These are phyloP conservation scores for Aspergillus indologenus DNA, from an alignment of 495 filamentous ascomycete species.

Conservation along the genomic window DNA sequence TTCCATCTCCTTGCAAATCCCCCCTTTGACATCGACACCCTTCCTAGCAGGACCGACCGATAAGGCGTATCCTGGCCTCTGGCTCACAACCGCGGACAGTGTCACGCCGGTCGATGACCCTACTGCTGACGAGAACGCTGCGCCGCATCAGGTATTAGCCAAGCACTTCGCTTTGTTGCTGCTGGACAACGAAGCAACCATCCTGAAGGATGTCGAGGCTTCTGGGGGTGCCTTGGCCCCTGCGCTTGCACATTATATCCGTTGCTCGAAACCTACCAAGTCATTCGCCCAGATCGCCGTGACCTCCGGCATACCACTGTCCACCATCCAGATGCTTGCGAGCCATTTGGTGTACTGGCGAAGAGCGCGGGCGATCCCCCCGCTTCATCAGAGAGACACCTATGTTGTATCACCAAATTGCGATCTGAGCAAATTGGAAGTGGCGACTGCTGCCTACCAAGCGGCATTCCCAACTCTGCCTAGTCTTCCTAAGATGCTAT, in stretches of 20 bases:
- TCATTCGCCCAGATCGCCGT: slow-evolving; percentile 80
- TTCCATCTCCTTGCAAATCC: slow-evolving; percentile 82
- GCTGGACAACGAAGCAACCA: slow-evolving; percentile 76
- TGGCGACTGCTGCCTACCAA: slow-evolving; percentile 70
- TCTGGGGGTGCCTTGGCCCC: slow-evolving; percentile 69
- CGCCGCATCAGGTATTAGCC: slow-evolving; percentile 58
- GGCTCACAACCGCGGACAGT: slow-evolving; percentile 81
- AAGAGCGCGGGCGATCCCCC: slow-evolving; percentile 85
- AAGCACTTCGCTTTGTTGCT: slow-evolving; percentile 85
- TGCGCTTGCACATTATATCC: slow-evolving; percentile 78
- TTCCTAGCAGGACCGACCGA: slow-evolving; percentile 67
- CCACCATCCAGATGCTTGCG: slow-evolving; percentile 78
- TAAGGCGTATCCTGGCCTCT: slow-evolving; percentile 66
- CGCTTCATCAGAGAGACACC: slow-evolving; percentile 83
- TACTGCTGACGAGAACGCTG: slow-evolving; percentile 50
- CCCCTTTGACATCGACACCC: slow-evolving; percentile 70
- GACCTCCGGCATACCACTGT: slow-evolving; percentile 65
- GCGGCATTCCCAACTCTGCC: slow-evolving; percentile 76
- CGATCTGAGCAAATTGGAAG: slow-evolving; percentile 67
- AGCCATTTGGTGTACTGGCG: slow-evolving; percentile 95
- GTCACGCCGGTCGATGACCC: slow-evolving; percentile 62
- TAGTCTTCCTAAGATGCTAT: slow-evolving; percentile 78
- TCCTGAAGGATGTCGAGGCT: slow-evolving; percentile 77
- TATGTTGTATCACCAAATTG: slow-evolving; percentile 93
- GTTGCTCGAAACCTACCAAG: slow-evolving; percentile 76